A percentile compares a stretch with the other conserved stretches of the same genome.
Evolutionary conservation across 2,329 filamentous ascomycete species (phyloP).

Genomic region (Fusarium anguioides): DNA sequence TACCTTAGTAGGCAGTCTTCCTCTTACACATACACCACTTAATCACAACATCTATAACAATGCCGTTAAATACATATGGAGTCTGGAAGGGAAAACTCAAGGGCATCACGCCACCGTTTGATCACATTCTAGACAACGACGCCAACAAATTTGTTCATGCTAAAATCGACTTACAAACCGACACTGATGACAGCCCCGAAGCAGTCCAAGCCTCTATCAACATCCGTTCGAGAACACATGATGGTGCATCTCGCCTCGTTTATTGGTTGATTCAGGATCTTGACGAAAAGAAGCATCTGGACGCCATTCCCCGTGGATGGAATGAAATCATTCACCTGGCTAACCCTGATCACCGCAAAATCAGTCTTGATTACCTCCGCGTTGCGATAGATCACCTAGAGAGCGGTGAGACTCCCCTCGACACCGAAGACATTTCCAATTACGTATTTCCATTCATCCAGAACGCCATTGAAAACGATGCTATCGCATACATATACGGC

Average conservation of each 20-base stretch:
- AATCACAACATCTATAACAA: background rate
- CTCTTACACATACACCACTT: background rate
- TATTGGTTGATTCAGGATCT: background rate
- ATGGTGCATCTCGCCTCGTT: background rate
- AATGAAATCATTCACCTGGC: background rate
- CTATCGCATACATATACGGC: background rate
- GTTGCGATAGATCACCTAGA: background rate
- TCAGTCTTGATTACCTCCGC: background rate
- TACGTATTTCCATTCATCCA: background rate
- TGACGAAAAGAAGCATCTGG: background rate
- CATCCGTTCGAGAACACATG: background rate
- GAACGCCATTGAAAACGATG: background rate
- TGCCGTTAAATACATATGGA: background rate
- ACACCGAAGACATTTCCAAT: background rate
- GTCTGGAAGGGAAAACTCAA: constrained; percentile 4
- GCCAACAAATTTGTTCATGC: no score
- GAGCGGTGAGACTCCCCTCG: background rate
- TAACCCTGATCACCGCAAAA: background rate
- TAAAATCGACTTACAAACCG: background rate
- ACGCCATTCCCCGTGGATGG: background rate
- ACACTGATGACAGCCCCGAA: background rate
- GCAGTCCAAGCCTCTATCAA: background rate
- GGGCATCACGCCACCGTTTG: background rate
- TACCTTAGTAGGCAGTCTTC: no score
- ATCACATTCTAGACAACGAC: no score